Base-by-base conservation (phyloP, 768 basidiomycete species). In the Leccinum variicolor region DNA sequence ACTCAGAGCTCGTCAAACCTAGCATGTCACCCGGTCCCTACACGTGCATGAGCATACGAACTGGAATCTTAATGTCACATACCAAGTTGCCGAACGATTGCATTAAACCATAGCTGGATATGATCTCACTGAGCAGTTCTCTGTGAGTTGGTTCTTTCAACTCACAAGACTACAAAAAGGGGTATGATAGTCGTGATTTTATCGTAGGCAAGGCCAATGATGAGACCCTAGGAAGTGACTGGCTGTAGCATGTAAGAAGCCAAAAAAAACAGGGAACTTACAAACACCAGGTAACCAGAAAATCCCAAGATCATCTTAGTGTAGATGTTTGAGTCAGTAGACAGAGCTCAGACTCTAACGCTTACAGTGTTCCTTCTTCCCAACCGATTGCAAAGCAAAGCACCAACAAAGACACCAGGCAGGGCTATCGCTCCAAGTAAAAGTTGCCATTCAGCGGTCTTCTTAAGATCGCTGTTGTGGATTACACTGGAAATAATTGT, bases 11-110 rank as follows among this genome's bases (percentile, higher is more conserved):
- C 51, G 84, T 82, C 45, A 87, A 77, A 50, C 85, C 84, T 10
- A 86, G 69, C 83, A 87, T 87, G 64, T 89, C 81, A 21, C 89
- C 88, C 3, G 87, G 87, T 17, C 87, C 87, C 84, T 85, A 60
- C 23, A 55, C 19, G 23, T 26, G 17, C 13, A 50, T 73, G 13
- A 68, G 48, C 23, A 29, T 50, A 48, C 9, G 23, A 43, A 51
- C 14, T n/a, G 23, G 29, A 58, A 26, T 13, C 39, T 28, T 21
- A 36, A 34, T 43, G 34, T 15, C 19, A 65, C 74, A 39, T 65
- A 81, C 84, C 73, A 88, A 50, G 63, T 89, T 89, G n/a, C 86
- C 87, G 47, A 78, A 81, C 3, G 83, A 86, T 62, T 87, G 84
- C 86, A 89, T 86, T 54, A 87, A 72, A 3, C 84, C 88, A 67